Evolutionary conservation across 305 asterid species (phyloP).

Genomic region (Nicotiana rustica): DNA sequence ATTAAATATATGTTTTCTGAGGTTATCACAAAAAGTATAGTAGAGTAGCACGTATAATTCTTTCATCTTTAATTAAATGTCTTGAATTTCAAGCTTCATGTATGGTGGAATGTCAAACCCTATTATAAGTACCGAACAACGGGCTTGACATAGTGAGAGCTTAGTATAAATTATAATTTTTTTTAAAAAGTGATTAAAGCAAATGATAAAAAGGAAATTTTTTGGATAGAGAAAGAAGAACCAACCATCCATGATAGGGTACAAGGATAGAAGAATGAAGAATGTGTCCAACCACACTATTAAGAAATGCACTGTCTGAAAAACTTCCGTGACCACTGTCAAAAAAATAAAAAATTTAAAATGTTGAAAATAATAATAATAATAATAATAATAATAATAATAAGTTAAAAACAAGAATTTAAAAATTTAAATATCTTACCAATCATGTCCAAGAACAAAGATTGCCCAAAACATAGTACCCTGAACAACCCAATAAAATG

Average conservation of each 20-base stretch:
- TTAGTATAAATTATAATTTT: too few relatives aligned
- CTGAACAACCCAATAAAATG: constrained; percentile 85
- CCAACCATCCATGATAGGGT: constrained; percentile 98
- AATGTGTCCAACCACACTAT: constrained; percentile 79
- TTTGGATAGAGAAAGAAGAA: neutral
- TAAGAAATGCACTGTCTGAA: constrained; percentile 60
- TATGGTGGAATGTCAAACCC: too few relatives aligned
- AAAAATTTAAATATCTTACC: constrained; percentile 49
- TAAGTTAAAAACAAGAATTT: neutral
- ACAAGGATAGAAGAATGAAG: constrained; percentile 91
- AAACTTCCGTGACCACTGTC: constrained; percentile 98
- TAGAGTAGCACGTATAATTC: too few relatives aligned
- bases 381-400: neutral
- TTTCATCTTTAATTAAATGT: neutral
- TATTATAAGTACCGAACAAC: too few relatives aligned
- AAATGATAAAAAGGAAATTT: neutral
- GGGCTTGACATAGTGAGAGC: too few relatives aligned
- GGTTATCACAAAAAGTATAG: too few relatives aligned
- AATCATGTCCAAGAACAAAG: constrained; percentile 97
- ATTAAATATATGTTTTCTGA: too few relatives aligned
- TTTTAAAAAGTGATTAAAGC: neutral
- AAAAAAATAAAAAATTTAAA: neutral
- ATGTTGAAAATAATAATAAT: neutral
- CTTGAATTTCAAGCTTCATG: rapidly evolving
- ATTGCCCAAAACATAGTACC: constrained; percentile 99